These are phyloP conservation scores for Gossypium herbaceum DNA, from an alignment of 345 rosid species.

Conservation along the genomic window DNA sequence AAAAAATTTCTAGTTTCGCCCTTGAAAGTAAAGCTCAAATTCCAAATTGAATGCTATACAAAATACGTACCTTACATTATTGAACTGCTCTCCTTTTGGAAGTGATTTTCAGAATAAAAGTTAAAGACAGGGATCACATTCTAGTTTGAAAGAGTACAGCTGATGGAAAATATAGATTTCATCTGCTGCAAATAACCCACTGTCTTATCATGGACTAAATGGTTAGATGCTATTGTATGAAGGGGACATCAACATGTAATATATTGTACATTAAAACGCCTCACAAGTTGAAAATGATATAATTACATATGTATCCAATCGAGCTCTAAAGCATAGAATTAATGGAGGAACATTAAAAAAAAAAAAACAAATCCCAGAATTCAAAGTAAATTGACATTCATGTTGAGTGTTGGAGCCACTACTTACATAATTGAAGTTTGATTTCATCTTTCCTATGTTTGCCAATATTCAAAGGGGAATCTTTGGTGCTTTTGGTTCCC, in stretches of 20 bases:
- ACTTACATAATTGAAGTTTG: conserved; percentile 26
- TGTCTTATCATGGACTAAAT: neutral
- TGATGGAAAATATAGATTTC: neutral
- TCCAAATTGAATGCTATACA: conserved; percentile 18
- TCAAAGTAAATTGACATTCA: conserved; percentile 22
- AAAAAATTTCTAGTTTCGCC: no score
- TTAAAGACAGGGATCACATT: conserved; percentile 9
- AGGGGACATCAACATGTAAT: neutral
- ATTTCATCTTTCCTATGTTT: conserved; percentile 34
- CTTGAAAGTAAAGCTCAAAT: conserved; percentile 10
- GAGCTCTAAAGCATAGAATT: neutral
- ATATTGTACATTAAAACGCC: no score
- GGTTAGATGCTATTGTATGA: neutral
- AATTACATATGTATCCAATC: no score
- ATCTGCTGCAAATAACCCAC: neutral
- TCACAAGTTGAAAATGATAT: neutral
- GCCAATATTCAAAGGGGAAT: conserved; percentile 48
- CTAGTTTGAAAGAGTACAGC: conserved; percentile 14
- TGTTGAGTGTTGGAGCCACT: conserved; percentile 24
- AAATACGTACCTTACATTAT: neutral
- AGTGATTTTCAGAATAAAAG: conserved; percentile 14
- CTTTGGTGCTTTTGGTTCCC: conserved; percentile 43
- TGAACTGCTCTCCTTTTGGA: conserved; percentile 7
- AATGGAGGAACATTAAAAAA: neutral
- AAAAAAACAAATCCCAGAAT: conserved; percentile 16